Evolutionary conservation across 345 rosid genomes (phyloP).

Genomic region (Conringia planisiliqua): DNA sequence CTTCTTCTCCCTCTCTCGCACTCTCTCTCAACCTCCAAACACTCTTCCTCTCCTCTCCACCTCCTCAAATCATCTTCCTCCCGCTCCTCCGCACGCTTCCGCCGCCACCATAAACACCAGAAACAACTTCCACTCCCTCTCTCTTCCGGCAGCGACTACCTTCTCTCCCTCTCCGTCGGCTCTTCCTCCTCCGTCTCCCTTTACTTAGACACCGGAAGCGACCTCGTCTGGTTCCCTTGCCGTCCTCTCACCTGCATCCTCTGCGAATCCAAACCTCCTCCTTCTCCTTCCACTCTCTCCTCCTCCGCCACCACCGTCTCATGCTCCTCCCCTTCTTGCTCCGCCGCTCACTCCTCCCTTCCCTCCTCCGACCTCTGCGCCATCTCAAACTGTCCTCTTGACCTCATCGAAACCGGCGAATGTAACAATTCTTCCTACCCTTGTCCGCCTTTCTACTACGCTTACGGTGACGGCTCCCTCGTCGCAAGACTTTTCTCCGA

Average conservation of each 20-base stretch:
- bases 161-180: constrained; percentile 69
- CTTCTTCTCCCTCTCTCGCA: constrained; percentile 56
- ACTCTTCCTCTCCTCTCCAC: constrained; percentile 56
- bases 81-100: constrained; percentile 76
- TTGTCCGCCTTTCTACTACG: constrained; percentile 86
- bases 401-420: constrained; percentile 66
- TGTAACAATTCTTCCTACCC: constrained; percentile 50
- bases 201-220: constrained; percentile 93
- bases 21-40: constrained; percentile 59
- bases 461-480: constrained; percentile 93
- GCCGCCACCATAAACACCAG: constrained; percentile 32
- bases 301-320: constrained; percentile 47
- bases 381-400: constrained; percentile 75
- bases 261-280: constrained; percentile 61
- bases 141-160: constrained; percentile 85
- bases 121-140: constrained; percentile 78
- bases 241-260: constrained; percentile 84
- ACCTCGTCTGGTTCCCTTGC: constrained; percentile 97
- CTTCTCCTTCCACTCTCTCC: constrained; percentile 42
- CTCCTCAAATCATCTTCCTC: constrained; percentile 75
- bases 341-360: constrained; percentile 74
- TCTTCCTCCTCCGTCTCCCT: constrained; percentile 59
- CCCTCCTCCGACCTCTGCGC: constrained; percentile 79
- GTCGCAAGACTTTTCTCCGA: constrained; percentile 58
- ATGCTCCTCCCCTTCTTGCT: constrained; percentile 72